Evolutionary conservation across 2,329 filamentous ascomycete genomes (phyloP), one percentile per base, ranked within the genome.

Genomic region (Colletotrichum kahawae): DNA sequence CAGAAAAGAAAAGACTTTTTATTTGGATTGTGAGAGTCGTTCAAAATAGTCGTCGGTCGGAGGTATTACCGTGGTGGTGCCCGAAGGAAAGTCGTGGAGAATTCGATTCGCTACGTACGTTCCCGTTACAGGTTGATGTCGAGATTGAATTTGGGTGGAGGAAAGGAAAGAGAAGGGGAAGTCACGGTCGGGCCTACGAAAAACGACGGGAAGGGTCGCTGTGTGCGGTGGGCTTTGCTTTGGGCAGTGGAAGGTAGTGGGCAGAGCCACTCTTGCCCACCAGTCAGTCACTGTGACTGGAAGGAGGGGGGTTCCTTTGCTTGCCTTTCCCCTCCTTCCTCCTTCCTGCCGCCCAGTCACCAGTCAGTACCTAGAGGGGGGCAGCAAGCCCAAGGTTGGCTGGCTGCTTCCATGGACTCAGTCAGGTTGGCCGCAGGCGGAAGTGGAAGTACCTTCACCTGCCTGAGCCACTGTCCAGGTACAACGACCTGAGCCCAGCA

Each of bases 121-220:
- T 74, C 73, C 70, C 68, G 70, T 73, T 65, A 74, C 70, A 74
- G 64, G 36, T 76, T 62, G 71, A 75, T 27, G 69, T 70, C 70
- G 76, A 77, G 77, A 78, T 67, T 78, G 71, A 70, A 75, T 67
- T 79, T 68, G 79, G 77, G 78, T 56, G 76, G 75, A 70, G 72
- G 71, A 65, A 75, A 75, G 71, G 75, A 79, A 62, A 71, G 67
- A 72, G 69, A 70, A 56, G 70, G 75, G 72, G 62, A 71, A 76
- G 74, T 51, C 48, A 68, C 62, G 62, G 71, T 63, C 62, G 51
- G 74, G 70, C 80, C 79, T 78, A 77, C 79, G 80, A 78, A 78
- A 78, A 79, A 75, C 72, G 79, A 80, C 70, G 72, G 74, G 69
- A 77, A 76, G 76, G 60, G 68, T 48, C 38, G 73, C 60, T 75